Percentiles rank a stretch among this genome's conserved stretches.
Evolutionary conservation across 306 rosid genomes (phyloP).

Genomic region (Gastrolobium bilobum): DNA sequence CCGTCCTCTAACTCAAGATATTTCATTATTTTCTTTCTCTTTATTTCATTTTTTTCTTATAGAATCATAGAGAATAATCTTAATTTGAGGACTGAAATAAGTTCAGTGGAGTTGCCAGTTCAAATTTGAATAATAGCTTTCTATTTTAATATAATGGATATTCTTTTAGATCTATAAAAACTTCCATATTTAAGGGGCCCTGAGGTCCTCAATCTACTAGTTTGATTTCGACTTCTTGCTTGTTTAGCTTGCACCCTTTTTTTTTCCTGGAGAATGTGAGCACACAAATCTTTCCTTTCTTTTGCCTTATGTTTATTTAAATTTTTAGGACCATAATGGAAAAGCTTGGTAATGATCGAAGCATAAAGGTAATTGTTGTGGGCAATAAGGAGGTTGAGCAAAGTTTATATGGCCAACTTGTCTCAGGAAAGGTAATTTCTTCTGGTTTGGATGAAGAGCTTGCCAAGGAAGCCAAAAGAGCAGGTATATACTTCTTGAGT

Average conservation of each 20-base stretch:
- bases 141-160: conserved; percentile 18
- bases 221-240: conserved; percentile 32
- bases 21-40: not conserved
- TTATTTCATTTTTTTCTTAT: conserved; percentile 12
- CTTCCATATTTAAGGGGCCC: conserved; percentile 24
- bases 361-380: conserved; percentile 66
- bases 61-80: not conserved
- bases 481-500: conserved; percentile 64
- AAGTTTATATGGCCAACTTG: conserved; percentile 77
- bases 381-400: conserved; percentile 81
- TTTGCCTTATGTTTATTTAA: conserved; percentile 39
- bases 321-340: conserved; percentile 66
- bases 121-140: conserved; percentile 27
- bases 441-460: conserved; percentile 79
- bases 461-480: conserved; percentile 80
- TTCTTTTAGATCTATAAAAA: conserved; percentile 21
- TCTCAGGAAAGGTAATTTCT: conserved; percentile 58
- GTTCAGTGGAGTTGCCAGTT: conserved; percentile 10
- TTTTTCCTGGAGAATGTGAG: conserved; percentile 29
- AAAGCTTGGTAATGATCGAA: conserved; percentile 84
- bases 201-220: conserved; percentile 30
- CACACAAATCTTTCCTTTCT: conserved; percentile 45
- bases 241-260: conserved; percentile 28
- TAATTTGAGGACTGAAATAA: conserved; percentile 22
- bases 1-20: not conserved